Conservation (phyloP, 495 filamentous ascomycete species). For the Penicillium cosmopolitanum region DNA sequence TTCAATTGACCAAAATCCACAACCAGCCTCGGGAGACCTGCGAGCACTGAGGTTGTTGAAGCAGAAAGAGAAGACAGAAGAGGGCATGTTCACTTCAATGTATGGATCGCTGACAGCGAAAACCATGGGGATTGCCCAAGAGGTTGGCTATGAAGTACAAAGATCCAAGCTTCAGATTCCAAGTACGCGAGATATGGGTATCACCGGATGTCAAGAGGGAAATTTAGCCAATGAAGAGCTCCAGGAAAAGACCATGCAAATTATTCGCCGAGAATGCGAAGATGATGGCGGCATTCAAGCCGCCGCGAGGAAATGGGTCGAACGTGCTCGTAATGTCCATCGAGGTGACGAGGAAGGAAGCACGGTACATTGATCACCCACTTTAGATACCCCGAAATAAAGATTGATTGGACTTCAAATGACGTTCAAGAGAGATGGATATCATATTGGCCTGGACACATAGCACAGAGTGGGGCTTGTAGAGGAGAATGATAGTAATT, state of each 20-base stretch:
- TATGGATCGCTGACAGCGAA: conserved; percentile 79
- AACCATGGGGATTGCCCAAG: conserved; percentile 63
- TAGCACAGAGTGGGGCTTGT: conserved; percentile 23
- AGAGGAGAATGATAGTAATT: conserved; percentile 16
- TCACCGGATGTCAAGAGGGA: conserved; percentile 58
- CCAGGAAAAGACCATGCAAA: conserved; percentile 23
- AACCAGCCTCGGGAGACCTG: conserved; percentile 46
- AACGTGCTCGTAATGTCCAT: conserved; percentile 45
- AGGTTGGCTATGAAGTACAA: conserved; percentile 77
- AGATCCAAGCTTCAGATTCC: conserved; percentile 83
- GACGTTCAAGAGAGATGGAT: not conserved
- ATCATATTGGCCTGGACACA: not conserved
- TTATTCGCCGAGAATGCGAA: conserved; percentile 47
- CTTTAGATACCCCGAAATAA: conserved; percentile 5
- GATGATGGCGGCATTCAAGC: conserved; percentile 39
- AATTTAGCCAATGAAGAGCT: not conserved
- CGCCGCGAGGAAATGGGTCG: conserved; percentile 49
- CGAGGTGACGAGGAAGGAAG: conserved; percentile 18
- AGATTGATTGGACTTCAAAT: too few relatives aligned
- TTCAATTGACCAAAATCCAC: conserved; percentile 27
- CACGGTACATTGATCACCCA: conserved; percentile 9
- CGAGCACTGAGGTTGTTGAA: conserved; percentile 43
- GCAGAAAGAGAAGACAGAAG: conserved; percentile 36
- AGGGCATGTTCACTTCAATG: conserved; percentile 51
- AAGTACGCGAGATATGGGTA: conserved; percentile 81